phyloP scores from a whole-genome alignment of 1,139 yeast species.

The Saccharomycopsis phalli region DNA sequence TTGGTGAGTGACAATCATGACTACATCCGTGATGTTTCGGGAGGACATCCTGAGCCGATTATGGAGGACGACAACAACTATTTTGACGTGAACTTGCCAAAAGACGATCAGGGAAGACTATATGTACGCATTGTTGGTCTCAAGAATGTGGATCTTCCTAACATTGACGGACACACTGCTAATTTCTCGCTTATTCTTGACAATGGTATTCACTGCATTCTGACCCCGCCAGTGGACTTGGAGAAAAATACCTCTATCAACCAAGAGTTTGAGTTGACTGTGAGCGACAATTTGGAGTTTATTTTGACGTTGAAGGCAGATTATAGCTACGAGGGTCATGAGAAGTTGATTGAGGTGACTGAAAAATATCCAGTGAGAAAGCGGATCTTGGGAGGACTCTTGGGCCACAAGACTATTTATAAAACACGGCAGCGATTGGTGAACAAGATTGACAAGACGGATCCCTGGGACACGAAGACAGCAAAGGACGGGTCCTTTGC shows the following conservation, averaged over 20 bases:
- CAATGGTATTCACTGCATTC: constrained; percentile 81
- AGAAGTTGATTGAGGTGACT: constrained; percentile 46
- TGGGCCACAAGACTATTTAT: constrained; percentile 34
- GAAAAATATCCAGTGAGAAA: constrained; percentile 39
- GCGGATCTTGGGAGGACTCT: constrained; percentile 23
- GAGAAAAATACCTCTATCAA: constrained; percentile 39
- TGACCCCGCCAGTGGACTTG: constrained; percentile 56
- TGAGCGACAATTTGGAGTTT: constrained; percentile 55
- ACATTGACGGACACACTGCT: constrained; percentile 46
- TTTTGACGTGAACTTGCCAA: constrained; percentile 22
- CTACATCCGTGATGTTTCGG: not conserved
- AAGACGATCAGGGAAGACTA: constrained; percentile 59
- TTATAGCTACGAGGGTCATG: constrained; percentile 44
- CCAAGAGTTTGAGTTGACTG: constrained; percentile 81
- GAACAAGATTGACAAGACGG: constrained; percentile 39
- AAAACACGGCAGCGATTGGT: constrained; percentile 41
- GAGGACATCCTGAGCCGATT: constrained; percentile 12
- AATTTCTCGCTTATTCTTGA: constrained; percentile 67
- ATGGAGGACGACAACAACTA: constrained; percentile 9
- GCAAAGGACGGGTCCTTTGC: constrained; percentile 90
- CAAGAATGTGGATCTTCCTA: constrained; percentile 49
- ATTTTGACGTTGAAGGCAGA: constrained; percentile 64
- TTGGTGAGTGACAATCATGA: not conserved
- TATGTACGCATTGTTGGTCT: constrained; percentile 61
- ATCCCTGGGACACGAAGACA: constrained; percentile 47